Evolutionary conservation across 139 green algal species (phyloP), one percentile per base, ranked within the genome.

Genomic region (Medakamo hakoo): DNA sequence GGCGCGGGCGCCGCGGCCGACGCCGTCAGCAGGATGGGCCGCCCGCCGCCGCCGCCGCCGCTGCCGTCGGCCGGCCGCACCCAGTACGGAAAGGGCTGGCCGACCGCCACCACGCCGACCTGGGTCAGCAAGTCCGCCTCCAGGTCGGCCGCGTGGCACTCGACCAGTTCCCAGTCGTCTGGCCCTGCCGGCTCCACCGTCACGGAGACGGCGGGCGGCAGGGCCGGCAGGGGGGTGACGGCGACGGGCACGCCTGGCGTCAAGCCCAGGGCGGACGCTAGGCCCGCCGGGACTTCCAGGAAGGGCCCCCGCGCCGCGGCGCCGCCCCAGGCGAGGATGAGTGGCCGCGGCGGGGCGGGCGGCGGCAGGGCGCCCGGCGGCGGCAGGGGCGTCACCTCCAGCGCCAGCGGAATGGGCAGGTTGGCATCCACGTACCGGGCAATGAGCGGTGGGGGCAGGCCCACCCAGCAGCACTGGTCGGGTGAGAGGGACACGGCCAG

Each of bases 111-210:
- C n/a, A 91, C 80, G 20, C 77, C 81, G 21, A 84, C 79, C 76
- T 91, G 84, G 19, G 65, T 67, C 28, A 91, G 74, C 63, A 94
- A 62, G 40, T 77, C 67, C n/a, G 85, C 73, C 58, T 95, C 88
- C 58, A 95, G 65, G 32, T 80, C 78, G 2, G 72, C 80, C 2
- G 77, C 81, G 64, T 93, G 89, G 28, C 80, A 63, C 66, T 95
- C 80, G 59, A 94, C 67, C 49, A 93, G 60, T 71, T 95, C 87
- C 87, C 87, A 95, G 70, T 95, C 87, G 65, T 86, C 83, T 20
- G 64, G 55, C 20, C 55, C 71, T 30, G 73, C 74, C 0, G 82
- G 82, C 32, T 88, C 83, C 4, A 89, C 65, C 19, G 57, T 71
- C 21, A 89, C 74, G 1, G 32, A 67, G 5, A 56, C 58, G 1